These are phyloP conservation scores for Cystoderma amianthinum DNA, from an alignment of 768 basidiomycete species.

Conservation along the genomic window DNA sequence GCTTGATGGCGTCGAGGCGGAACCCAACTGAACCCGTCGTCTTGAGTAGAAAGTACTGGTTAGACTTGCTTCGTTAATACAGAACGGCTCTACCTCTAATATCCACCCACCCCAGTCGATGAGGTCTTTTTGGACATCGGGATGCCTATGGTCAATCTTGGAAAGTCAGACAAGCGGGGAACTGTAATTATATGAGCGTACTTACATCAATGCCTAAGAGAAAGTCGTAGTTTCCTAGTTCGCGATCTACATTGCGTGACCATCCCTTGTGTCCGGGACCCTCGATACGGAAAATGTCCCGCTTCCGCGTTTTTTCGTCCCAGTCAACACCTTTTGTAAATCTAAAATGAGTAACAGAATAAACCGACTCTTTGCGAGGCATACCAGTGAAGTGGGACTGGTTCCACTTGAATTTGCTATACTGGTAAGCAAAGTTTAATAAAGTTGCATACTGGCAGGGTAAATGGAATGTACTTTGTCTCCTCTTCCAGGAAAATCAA, in stretches of 20 bases:
- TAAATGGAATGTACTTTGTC: slow-evolving; percentile 47
- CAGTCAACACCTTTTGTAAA: slow-evolving; percentile 64
- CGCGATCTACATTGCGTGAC: slow-evolving; percentile 74
- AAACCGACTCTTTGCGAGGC: too few species aligned
- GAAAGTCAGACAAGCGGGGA: background rate
- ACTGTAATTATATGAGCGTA: slow-evolving; percentile 4
- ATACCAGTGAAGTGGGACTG: slow-evolving; percentile 76
- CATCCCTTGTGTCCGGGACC: slow-evolving; percentile 66
- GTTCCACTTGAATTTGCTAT: slow-evolving; percentile 67
- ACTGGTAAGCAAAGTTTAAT: slow-evolving; percentile 31
- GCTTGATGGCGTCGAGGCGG: slow-evolving; percentile 88
- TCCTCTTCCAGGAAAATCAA: slow-evolving; percentile 73
- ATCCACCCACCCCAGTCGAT: slow-evolving; percentile 77
- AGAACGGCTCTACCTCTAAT: slow-evolving; percentile 27
- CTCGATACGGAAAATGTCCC: slow-evolving; percentile 67
- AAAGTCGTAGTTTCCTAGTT: slow-evolving; percentile 87
- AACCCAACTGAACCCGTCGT: slow-evolving; percentile 69
- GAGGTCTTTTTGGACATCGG: slow-evolving; percentile 71
- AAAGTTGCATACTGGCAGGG: too few species aligned
- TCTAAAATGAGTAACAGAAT: background rate
- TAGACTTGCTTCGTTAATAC: background rate
- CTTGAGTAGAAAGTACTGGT: slow-evolving; percentile 23
- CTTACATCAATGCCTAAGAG: slow-evolving; percentile 68
- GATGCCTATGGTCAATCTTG: slow-evolving; percentile 84
- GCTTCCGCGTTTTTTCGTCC: slow-evolving; percentile 60